Conservation (phyloP, 148 eudicot species). For the Vaccinium myrtillus region DNA sequence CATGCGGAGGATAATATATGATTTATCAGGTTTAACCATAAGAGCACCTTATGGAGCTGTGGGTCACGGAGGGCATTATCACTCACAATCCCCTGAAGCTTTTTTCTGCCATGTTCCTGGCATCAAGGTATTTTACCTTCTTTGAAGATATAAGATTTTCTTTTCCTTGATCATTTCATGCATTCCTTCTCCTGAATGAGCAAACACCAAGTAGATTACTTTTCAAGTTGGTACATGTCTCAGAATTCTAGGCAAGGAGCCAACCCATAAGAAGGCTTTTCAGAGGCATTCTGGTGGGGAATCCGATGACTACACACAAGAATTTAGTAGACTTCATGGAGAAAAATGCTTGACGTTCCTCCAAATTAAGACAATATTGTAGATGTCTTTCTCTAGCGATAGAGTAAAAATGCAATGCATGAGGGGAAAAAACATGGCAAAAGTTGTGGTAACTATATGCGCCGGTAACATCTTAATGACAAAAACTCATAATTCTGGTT, state of each 20-base stretch:
- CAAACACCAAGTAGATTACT: neutral
- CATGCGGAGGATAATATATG: neutral
- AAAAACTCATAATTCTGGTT: neutral
- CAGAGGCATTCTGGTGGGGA: neutral
- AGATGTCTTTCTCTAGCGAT: neutral
- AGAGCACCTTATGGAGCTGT: slow-evolving; percentile 99
- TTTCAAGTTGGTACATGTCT: neutral
- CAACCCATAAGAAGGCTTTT: neutral
- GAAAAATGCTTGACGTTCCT: neutral
- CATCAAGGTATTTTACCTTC: slow-evolving; percentile 57
- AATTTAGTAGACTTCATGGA: neutral
- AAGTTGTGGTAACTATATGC: neutral
- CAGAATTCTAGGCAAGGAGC: neutral
- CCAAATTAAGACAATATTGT: neutral
- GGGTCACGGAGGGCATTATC: slow-evolving; percentile 98
- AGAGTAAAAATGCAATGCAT: neutral
- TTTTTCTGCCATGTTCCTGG: slow-evolving; percentile 99
- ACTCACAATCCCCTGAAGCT: slow-evolving; percentile 98
- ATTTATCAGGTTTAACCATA: slow-evolving; percentile 74
- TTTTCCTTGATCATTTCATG: neutral
- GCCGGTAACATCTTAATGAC: neutral
- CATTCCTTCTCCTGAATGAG: neutral
- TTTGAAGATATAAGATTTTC: neutral
- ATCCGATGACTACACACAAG: neutral
- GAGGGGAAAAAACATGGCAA: neutral